Evolutionary conservation across 1,284 basidiomycete genomes (phyloP).

Genomic region (Chiua sp.): DNA sequence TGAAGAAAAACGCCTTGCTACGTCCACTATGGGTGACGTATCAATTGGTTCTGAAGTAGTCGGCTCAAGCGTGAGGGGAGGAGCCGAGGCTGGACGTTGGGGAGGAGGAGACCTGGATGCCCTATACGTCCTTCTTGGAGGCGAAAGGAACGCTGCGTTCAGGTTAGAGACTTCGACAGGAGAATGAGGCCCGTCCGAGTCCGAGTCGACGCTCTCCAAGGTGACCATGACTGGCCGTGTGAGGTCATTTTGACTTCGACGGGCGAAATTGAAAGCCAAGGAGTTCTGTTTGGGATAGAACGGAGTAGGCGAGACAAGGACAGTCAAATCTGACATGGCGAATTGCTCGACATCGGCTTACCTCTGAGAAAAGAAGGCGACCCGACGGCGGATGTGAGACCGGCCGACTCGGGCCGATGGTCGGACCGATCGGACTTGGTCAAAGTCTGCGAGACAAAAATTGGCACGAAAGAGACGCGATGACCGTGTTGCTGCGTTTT

Average conservation of each 20-base stretch:
- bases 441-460: no score
- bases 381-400: no score
- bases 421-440: no score
- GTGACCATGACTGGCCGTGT: constrained; percentile 53
- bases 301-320: constrained; percentile 39
- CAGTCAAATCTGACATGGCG: constrained; percentile 39
- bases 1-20: constrained; percentile 30
- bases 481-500: constrained; percentile 75
- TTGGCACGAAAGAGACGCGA: not conserved
- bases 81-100: constrained; percentile 34
- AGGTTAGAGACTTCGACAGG: constrained; percentile 29
- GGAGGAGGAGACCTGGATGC: constrained; percentile 22
- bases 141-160: constrained; percentile 47
- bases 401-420: no score
- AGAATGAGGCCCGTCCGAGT: constrained; percentile 33
- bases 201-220: constrained; percentile 47
- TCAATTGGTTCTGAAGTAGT: not conserved
- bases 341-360: no score
- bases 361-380: no score
- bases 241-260: constrained; percentile 34
- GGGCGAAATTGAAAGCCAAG: constrained; percentile 35
- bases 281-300: constrained; percentile 27
- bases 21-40: constrained; percentile 15
- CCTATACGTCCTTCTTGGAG: constrained; percentile 51
- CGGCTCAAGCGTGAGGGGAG: constrained; percentile 20